Evolutionary conservation across 2,329 filamentous ascomycete genomes (phyloP), one percentile per base, ranked within the genome.

Genomic region (Botrytis fabae): DNA sequence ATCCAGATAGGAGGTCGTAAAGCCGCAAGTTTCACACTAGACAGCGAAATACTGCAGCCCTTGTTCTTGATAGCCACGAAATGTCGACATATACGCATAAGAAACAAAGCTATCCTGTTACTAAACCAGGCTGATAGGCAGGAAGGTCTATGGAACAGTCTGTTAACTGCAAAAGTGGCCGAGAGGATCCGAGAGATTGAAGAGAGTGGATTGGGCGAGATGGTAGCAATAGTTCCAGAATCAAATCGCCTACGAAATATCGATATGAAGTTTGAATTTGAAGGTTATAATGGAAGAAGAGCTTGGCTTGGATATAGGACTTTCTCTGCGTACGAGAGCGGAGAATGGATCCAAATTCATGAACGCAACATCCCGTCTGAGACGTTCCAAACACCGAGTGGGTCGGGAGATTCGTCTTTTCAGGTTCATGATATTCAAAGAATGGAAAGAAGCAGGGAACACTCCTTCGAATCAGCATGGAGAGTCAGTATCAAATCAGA

Each of bases 41-140:
- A 90, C 63, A 80, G 90, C 10, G 89, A 88, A 40, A 88, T 91
- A 71, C 85, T 91, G 4, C 86, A 88, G 10, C 88, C 88, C 0
- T 83, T 92, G 1, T 92, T 88, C 74, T 85, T 91, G 9, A 87
- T 90, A 20, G 89, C 88, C 18, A 90, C 87, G 14, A 90, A 90
- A 77, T 91, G 89, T 77, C 85, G 89, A 6, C 85, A 90, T 73
- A 84, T 85, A 0, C 75, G 82, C 2, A 84, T 86, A 60, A 85
- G 90, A 22, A 83, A 87, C n/a, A 86, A 87, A 75, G 89, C 90
- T 20, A 90, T 91, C 65, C 84, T 87, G 76, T 82, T 92, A 20
- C 80, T 92, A 68, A 83, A 84, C 65, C 87, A 85, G 76, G 88
- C 86, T 76, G 85, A 88, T 18, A 84, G 89, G 28, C 84, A 89